A percentile compares a stretch with the other conserved stretches of the same genome.
Evolutionary conservation across 352 stramenopile genomes (phyloP).

Genomic region (Elongisporangium senticosum): DNA sequence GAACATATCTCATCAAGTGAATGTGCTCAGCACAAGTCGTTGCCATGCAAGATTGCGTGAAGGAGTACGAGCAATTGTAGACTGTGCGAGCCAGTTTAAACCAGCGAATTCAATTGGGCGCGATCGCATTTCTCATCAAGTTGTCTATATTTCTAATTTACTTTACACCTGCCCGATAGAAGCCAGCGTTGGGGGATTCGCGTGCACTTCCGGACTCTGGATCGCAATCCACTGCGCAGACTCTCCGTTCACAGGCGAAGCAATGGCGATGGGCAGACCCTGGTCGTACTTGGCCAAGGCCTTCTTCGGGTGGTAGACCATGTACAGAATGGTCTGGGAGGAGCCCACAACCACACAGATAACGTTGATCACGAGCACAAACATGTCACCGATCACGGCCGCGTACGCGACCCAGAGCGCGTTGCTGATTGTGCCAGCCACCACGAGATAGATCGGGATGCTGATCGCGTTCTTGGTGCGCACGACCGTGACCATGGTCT

Average conservation of each 20-base stretch:
- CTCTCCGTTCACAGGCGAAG: not conserved
- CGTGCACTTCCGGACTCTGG: not conserved
- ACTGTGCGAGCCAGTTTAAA: too few species aligned
- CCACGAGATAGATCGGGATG: slow-evolving; percentile 51
- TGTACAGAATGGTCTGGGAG: slow-evolving; percentile 33
- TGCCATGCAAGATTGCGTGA: too few species aligned
- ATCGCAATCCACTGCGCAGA: not conserved
- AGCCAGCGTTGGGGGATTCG: not conserved
- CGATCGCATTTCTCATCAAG: too few species aligned
- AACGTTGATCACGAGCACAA: slow-evolving; percentile 52
- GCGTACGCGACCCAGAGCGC: slow-evolving; percentile 48
- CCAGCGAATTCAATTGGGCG: too few species aligned
- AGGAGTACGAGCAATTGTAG: too few species aligned
- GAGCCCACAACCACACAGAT: slow-evolving; percentile 27
- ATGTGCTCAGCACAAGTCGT: too few species aligned
- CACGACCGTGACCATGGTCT: slow-evolving; percentile 40
- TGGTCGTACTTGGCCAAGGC: slow-evolving; percentile 21
- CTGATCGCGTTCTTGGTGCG: slow-evolving; percentile 40
- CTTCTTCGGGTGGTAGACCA: slow-evolving; percentile 45
- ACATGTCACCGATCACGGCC: slow-evolving; percentile 28
- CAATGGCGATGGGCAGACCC: not conserved
- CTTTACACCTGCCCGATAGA: not conserved
- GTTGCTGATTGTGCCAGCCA: slow-evolving; percentile 49
- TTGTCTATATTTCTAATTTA: too few species aligned
- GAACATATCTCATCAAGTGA: too few species aligned